Base-by-base conservation (phyloP, 2,329 filamentous ascomycete genomes). In the Grosmannia serpens region DNA sequence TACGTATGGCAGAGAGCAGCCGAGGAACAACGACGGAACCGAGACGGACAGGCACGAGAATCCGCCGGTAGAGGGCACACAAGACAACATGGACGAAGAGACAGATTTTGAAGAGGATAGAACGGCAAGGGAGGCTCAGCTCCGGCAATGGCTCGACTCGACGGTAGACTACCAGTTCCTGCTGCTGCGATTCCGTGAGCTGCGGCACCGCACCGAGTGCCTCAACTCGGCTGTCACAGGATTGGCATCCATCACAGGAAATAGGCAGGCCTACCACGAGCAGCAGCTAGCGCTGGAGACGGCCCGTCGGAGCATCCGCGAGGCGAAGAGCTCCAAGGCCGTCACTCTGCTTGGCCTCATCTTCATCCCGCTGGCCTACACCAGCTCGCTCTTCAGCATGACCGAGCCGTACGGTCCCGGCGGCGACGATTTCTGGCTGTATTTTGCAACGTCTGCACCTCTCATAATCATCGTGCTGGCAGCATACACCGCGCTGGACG, bases 141-240 rank as follows among this genome's bases (percentile, higher is more conserved):
- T 31, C n/a, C 41, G 47, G 17, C 20, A 24, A 15, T 65, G 63
- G 64, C 53, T 60, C 33, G 64, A 64, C 53, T 53, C 59, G 6
- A 24, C 38, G 5, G 58, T 60, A 8, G 65, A 66, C 51, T 66
- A 61, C 55, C 65, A 66, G 55, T 65, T 62, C 20, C 60, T 66
- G 22, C 56, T 61, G 58, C 58, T 59, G 8, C 60, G 64, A 11
- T 65, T 65, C 58, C 61, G 61, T 49, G 64, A 65, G 51, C 57
- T 65, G 20, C 58, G 65, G 24, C 65, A 64, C 53, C 62, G 63
- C 11, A 62, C 61, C 7, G 62, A 65, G 54, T 58, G 57, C 22
- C 63, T 67, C 51, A 65, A 64, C 63, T 60, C 58, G 8, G 63
- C 64, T 26, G 62, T 66, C 24, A 65, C 62, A 31, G 65, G 64